These are phyloP conservation scores for Ustulina deusta DNA, from an alignment of 2,329 filamentous ascomycete genomes.

Conservation along the genomic window DNA sequence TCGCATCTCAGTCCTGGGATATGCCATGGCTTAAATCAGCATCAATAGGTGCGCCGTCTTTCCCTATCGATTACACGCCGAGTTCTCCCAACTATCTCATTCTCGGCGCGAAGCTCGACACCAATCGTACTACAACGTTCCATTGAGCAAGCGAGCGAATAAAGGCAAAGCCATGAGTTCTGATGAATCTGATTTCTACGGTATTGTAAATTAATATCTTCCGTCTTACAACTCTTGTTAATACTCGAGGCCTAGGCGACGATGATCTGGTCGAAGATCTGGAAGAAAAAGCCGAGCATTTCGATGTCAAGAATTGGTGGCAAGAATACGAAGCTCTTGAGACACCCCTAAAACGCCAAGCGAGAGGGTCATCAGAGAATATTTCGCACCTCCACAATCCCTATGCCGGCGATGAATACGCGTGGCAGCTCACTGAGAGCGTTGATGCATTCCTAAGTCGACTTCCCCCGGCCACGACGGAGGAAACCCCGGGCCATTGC, in stretches of 20 bases:
- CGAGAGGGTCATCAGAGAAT: slow-evolving; percentile 25
- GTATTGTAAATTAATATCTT: slow-evolving; percentile 50
- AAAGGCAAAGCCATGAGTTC: slow-evolving; percentile 52
- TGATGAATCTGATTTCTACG: slow-evolving; percentile 70
- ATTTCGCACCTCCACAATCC: slow-evolving; percentile 65
- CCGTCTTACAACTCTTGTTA: slow-evolving; percentile 24
- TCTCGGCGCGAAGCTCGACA: background rate
- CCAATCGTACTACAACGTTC: background rate
- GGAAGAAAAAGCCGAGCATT: slow-evolving; percentile 61
- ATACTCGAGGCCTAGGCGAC: slow-evolving; percentile 61
- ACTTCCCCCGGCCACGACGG: slow-evolving; percentile 74
- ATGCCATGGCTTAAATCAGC: background rate
- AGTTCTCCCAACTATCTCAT: background rate
- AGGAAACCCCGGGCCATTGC: slow-evolving; percentile 57
- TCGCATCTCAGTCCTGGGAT: background rate
- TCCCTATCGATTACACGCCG: background rate
- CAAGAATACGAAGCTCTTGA: slow-evolving; percentile 40
- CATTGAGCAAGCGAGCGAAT: slow-evolving; percentile 1
- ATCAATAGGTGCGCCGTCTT: background rate
- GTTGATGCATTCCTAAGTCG: slow-evolving; percentile 74
- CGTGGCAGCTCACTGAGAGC: slow-evolving; percentile 74
- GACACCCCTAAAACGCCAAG: slow-evolving; percentile 44
- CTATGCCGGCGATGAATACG: slow-evolving; percentile 65
- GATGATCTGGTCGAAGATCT: slow-evolving; percentile 61
- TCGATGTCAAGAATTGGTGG: slow-evolving; percentile 66